Conservation (phyloP, 768 basidiomycete species). For the Tylopilus intermedius region DNA sequence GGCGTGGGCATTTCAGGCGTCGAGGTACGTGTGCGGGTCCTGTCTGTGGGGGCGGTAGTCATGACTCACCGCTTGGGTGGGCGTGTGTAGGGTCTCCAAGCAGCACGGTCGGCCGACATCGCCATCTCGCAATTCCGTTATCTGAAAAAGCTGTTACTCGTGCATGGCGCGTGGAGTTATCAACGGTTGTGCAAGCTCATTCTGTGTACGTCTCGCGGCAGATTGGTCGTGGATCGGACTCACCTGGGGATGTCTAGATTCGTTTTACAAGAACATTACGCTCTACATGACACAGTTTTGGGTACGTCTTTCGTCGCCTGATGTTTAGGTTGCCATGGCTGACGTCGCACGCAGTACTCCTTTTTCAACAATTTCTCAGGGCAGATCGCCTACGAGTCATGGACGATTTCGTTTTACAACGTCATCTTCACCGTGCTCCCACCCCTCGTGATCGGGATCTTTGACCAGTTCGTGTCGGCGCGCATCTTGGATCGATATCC, state of each 20-base stretch:
- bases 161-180: conserved; percentile 99
- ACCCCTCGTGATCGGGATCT: conserved; percentile 94
- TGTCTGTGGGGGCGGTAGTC: neutral
- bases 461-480: conserved; percentile 98
- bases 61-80: neutral
- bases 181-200: conserved; percentile 91
- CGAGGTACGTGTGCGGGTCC: conserved; percentile 51
- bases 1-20: conserved; percentile 97
- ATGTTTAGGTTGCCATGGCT: neutral
- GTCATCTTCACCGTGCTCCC: conserved; percentile 94
- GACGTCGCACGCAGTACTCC: conserved; percentile 59
- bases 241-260: conserved; percentile 48
- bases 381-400: conserved; percentile 97
- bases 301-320: conserved; percentile 42
- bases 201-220: conserved; percentile 66
- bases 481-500: conserved; percentile 96
- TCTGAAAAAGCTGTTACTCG: conserved; percentile 89
- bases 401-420: conserved; percentile 97
- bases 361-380: conserved; percentile 99
- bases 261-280: conserved; percentile 98
- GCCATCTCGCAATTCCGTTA: conserved; percentile 97
- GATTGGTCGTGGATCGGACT: neutral
- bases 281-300: conserved; percentile 99
- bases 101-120: conserved; percentile 94
- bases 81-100: conserved; percentile 81